Evolutionary conservation across 768 basidiomycete species (phyloP), one percentile per base, ranked within the genome.

Genomic region (Podaxis sp.): DNA sequence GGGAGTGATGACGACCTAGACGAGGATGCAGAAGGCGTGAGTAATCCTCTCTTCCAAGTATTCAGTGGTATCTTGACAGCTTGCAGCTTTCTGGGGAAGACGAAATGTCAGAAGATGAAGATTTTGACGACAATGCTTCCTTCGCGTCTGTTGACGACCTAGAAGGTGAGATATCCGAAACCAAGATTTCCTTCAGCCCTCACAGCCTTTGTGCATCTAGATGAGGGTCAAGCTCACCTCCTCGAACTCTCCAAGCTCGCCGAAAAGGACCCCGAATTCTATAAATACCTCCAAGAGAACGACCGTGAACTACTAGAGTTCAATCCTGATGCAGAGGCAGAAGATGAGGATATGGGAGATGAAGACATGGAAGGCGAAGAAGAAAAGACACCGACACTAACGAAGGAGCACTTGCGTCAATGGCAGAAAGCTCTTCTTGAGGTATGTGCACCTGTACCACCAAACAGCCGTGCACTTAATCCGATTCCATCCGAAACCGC

Each of bases 221-320:
- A 89, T 58, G 90, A 91, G 60, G 93, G 89, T 24, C 79, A 80
- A 57, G 75, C 80, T 4, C 96, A 98, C 79, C 77, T 94, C 64
- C 74, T 87, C 50, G 91, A 96, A 60, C 83, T 99, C 13, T 88
- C 91, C 41, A 88, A 91, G 71, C 84, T 99, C 38, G 93, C 93
- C 1, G 91, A 96, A 75, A 95, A 94, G 73, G 96, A 99, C 74
- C 96, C 96, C n/a, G 96, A 97, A 71, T 99, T 99, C 78, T 99
- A 87, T 88, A 94, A 96, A 76, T 99, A 96, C 72, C 82, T 99
- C 2, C 90, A 96, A 77, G 93, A 99, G 76, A 95, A 99, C 71
- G 97, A 99, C 75, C 79, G 81, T 63, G 95, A 95, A 60, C 79
- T 99, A n/a, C 81, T 99, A 2, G 83, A 93, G 3, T 99, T 99